A percentile compares a stretch with the other conserved stretches of the same genome.
Conservation (phyloP, 768 basidiomycete genomes). For the Auricularia sp. region DNA sequence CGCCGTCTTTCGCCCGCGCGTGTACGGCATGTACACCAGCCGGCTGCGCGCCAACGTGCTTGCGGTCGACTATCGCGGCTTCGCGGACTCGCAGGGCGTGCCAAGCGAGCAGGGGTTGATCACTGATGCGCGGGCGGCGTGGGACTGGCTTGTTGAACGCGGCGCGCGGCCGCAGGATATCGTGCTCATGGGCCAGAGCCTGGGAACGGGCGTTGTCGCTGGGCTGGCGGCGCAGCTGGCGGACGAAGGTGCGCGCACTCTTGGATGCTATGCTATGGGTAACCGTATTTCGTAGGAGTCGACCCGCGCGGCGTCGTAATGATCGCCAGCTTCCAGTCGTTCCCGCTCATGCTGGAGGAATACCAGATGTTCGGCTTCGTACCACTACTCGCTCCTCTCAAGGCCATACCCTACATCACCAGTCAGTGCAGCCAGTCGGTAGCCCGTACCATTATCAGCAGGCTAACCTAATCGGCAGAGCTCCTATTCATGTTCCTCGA, state of each 20-base stretch:
- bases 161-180: conserved; percentile 52
- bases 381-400: conserved; percentile 63
- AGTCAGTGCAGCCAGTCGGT: conserved; percentile 34
- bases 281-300: conserved; percentile 4
- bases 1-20: conserved; percentile 49
- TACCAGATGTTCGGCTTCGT: conserved; percentile 56
- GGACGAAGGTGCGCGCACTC: conserved; percentile 21
- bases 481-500: conserved; percentile 42
- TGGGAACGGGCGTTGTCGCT: conserved; percentile 72
- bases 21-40: conserved; percentile 56
- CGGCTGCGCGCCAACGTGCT: conserved; percentile 67
- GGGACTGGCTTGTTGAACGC: conserved; percentile 59
- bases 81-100: conserved; percentile 70
- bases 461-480: conserved; percentile 24
- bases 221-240: conserved; percentile 31
- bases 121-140: conserved; percentile 65
- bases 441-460: no score
- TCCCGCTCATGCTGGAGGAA: conserved; percentile 51
- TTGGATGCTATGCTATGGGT: not conserved
- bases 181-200: conserved; percentile 73
- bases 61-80: conserved; percentile 86
- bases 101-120: conserved; percentile 70
- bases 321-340: conserved; percentile 47
- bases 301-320: conserved; percentile 38
- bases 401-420: conserved; percentile 47